Evolutionary conservation across 371 early-diverging fungal species (phyloP).

Genomic region (Rhizopus microsporus): DNA sequence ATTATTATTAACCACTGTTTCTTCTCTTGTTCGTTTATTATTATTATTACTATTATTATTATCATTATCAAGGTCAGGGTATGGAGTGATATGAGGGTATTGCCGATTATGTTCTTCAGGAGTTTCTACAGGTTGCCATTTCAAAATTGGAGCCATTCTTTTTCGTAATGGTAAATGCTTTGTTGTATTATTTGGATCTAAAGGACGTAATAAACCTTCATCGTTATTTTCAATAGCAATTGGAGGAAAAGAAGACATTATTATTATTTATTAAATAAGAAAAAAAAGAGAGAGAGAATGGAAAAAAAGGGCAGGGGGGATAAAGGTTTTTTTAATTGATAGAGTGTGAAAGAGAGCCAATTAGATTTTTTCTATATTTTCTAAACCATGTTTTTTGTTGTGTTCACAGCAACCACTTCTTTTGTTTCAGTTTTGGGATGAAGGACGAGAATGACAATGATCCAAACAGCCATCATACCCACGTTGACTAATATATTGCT

Average conservation of each 20-base stretch:
- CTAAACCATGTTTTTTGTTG: neutral
- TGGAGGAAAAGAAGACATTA: neutral
- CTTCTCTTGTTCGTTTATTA: conserved; percentile 10
- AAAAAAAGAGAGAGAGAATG: conserved; percentile 3
- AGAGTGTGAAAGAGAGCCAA: neutral
- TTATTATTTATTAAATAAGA: conserved; percentile 7
- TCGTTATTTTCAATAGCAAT: conserved; percentile 7
- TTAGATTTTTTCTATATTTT: neutral
- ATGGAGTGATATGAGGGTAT: conserved; percentile 15
- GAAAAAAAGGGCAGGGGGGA: conserved; percentile 1
- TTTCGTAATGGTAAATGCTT: conserved; percentile 35
- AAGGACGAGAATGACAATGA: conserved; percentile 43
- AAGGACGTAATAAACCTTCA: conserved; percentile 8
- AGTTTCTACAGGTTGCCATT: conserved; percentile 40
- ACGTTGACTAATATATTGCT: conserved; percentile 35
- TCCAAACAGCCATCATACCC: conserved; percentile 34
- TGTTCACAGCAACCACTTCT: neutral
- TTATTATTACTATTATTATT: conserved; percentile 8
- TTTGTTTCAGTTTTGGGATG: conserved; percentile 30
- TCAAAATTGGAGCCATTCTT: conserved; percentile 28
- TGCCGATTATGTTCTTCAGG: conserved; percentile 29
- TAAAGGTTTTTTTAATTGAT: conserved; percentile 2
- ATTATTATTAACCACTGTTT: conserved; percentile 1
- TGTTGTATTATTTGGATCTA: conserved; percentile 14
- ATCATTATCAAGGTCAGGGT: conserved; percentile 11